Conservation (phyloP, 2,329 filamentous ascomycete species). For the Blumeriella jaapii region DNA sequence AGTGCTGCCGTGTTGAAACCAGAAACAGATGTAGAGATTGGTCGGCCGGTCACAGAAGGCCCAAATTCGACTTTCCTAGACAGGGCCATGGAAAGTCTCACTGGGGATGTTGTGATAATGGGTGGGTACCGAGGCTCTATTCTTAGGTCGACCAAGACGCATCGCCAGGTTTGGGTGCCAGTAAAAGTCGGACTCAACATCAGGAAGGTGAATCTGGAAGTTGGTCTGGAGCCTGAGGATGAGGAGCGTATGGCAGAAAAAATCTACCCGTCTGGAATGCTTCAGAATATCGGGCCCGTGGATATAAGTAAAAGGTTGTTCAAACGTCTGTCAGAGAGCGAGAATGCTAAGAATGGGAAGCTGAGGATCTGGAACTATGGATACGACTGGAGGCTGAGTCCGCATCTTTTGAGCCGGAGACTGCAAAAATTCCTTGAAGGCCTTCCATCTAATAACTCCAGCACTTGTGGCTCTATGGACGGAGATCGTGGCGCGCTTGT, state of each 20-base stretch:
- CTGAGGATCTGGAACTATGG: constrained; percentile 81
- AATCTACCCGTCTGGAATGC: constrained; percentile 79
- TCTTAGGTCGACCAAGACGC: constrained; percentile 69
- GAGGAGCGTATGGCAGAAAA: constrained; percentile 72
- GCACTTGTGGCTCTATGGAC: constrained; percentile 29
- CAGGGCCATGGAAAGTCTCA: constrained; percentile 53
- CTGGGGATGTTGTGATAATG: constrained; percentile 77
- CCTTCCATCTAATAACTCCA: constrained; percentile 60
- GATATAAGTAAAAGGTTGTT: constrained; percentile 79
- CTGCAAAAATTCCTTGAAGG: constrained; percentile 63
- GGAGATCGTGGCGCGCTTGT: constrained; percentile 61
- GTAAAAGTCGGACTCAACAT: constrained; percentile 88
- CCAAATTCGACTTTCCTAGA: constrained; percentile 30
- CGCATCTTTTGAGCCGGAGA: constrained; percentile 58
- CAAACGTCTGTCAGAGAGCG: constrained; percentile 61
- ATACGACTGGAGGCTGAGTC: constrained; percentile 89
- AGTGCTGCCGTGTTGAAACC: constrained; percentile 12
- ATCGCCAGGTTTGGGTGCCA: constrained; percentile 87
- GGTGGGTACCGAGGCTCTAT: constrained; percentile 87
- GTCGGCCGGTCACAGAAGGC: constrained; percentile 31
- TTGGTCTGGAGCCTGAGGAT: constrained; percentile 70
- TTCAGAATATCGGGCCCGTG: constrained; percentile 84
- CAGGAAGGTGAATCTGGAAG: constrained; percentile 81
- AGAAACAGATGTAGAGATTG: constrained; percentile 10
- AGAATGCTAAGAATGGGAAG: constrained; percentile 59